Base-by-base conservation (phyloP, 148 eudicot species). In the Rhododendron ferrugineum region DNA sequence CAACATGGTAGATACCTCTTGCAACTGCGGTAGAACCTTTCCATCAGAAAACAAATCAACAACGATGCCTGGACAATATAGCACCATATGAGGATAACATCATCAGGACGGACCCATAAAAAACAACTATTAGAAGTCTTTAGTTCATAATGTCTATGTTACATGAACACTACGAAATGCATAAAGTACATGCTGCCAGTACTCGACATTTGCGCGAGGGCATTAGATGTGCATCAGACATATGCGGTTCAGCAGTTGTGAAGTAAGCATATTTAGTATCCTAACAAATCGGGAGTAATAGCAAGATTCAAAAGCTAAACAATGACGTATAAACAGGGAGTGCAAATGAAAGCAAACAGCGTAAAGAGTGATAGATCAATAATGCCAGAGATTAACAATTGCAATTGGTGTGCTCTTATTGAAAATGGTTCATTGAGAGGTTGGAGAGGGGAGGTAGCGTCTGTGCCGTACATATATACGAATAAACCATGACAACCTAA, bases 11-110 rank as follows among this genome's bases (percentile, higher is more conserved):
- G 4, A 37, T 88, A 92, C 96, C 93, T 93, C 89, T 82, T 92
- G 89, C 87, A 96, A 87, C 88, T 95, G 89, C 0, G 94, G 93
- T 85, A 96, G 84, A 44, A 96, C 96, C 82, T 91, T 90, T 74
- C 95, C 99, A 74, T 87, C 91, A 22, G 95, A 86, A 84, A 96
- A 96, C 92, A 96, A 87, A 83, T 96, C 99, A 28, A 96, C 91
- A 23, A 95, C 83, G 30, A 96, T 95, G 28, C 99, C 98, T 91
- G 88, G 66, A 84, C 14, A 80, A 73, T 36, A 62, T 4, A 62
- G 62, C 44, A 56, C 83, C 73, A 58, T 47, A 79, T 82, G 26
- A 66, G 79, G 15, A 62, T 42, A 34, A 34, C 62, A n/a, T 34
- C 75, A 74, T 47, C 62, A 42, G 40, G 78, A n/a, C 47, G 40